Conservation (phyloP, 495 filamentous ascomycete species). For the Penicillium turbatum region DNA sequence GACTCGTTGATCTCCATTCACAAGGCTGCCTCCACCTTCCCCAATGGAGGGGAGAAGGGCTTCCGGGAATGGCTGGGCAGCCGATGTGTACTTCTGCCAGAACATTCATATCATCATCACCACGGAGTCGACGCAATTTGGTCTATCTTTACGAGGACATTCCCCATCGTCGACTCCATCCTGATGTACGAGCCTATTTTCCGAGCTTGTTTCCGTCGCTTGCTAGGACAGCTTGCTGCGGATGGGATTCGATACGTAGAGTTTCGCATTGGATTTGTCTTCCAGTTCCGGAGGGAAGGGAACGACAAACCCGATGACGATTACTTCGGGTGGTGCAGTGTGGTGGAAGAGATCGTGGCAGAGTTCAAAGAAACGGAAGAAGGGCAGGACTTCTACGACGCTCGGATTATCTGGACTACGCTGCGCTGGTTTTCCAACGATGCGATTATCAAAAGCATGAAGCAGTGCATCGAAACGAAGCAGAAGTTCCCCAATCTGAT, state of each 20-base stretch:
- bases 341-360: slow-evolving; percentile 74
- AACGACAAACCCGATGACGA: slow-evolving; percentile 56
- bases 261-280: slow-evolving; percentile 55
- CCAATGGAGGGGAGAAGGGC: slow-evolving; percentile 59
- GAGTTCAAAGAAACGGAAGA: slow-evolving; percentile 66
- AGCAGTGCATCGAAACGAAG: slow-evolving; percentile 77
- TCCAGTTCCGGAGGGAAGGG: slow-evolving; percentile 56
- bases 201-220: slow-evolving; percentile 61
- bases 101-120: slow-evolving; percentile 73
- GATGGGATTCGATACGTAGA: slow-evolving; percentile 86
- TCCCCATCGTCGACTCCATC: slow-evolving; percentile 65
- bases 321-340: slow-evolving; percentile 60
- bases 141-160: slow-evolving; percentile 68
- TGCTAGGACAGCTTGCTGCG: slow-evolving; percentile 62
- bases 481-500: slow-evolving; percentile 72
- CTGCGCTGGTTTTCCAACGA: slow-evolving; percentile 58
- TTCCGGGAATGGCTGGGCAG: slow-evolving; percentile 76
- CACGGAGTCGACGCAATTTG: slow-evolving; percentile 78
- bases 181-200: slow-evolving; percentile 91
- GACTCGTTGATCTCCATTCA: slow-evolving; percentile 53
- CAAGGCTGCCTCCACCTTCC: slow-evolving; percentile 67
- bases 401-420: slow-evolving; percentile 83
- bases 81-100: slow-evolving; percentile 62
- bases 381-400: slow-evolving; percentile 75
- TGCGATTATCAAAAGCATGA: slow-evolving; percentile 73